These are phyloP conservation scores for Parachaetomium inaequale DNA, from an alignment of 495 filamentous ascomycete genomes.

Conservation along the genomic window DNA sequence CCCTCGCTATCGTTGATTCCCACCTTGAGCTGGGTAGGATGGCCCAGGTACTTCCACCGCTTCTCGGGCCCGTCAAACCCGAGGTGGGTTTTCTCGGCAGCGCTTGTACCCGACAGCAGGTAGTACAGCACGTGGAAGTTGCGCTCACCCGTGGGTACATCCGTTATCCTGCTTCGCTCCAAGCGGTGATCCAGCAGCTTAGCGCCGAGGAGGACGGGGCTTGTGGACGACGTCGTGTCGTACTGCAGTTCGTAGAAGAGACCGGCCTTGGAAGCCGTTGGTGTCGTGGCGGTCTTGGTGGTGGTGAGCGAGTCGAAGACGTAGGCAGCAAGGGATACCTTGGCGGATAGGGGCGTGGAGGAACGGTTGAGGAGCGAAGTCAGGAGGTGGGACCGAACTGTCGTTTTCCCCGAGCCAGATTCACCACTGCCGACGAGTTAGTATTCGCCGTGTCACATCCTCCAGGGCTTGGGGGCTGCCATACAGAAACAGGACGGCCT, in stretches of 20 bases:
- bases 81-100: constrained; percentile 83
- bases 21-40: constrained; percentile 93
- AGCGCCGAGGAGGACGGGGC: constrained; percentile 81
- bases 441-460: constrained; percentile 4
- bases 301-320: constrained; percentile 94
- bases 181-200: constrained; percentile 91
- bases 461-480: constrained; percentile 29
- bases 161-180: constrained; percentile 83
- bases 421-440: constrained; percentile 64
- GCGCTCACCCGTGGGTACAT: constrained; percentile 89
- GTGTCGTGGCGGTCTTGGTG: constrained; percentile 94
- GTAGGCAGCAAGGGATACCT: constrained; percentile 88
- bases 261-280: constrained; percentile 91
- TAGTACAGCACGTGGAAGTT: constrained; percentile 98
- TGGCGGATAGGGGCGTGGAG: constrained; percentile 85
- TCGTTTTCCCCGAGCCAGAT: constrained; percentile 93
- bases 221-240: constrained; percentile 76
- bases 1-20: constrained; percentile 94
- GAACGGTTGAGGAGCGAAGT: constrained; percentile 81
- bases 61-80: constrained; percentile 73
- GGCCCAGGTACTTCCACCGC: constrained; percentile 92
- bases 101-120: constrained; percentile 84
- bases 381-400: constrained; percentile 80
- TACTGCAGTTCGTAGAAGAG: constrained; percentile 96
- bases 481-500: constrained; percentile 88